Conservation (phyloP, 75 land plant species). For the Cunninghamia lanceolata region DNA sequence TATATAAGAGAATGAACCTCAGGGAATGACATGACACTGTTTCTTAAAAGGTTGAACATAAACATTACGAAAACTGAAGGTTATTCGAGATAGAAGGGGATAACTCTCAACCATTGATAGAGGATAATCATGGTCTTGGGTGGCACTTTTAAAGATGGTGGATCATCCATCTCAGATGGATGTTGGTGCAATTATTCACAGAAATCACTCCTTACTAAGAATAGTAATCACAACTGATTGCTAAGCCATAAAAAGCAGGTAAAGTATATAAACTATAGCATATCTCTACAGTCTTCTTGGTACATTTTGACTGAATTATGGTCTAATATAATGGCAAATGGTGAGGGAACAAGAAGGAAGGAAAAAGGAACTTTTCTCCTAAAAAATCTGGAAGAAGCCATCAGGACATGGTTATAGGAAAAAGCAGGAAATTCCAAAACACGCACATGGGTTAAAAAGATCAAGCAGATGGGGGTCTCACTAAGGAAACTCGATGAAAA, state of each 20-base stretch:
- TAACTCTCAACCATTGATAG: background rate
- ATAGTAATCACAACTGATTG: background rate
- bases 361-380: background rate
- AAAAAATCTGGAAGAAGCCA: background rate
- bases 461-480: background rate
- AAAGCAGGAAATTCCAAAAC: background rate
- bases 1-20: background rate
- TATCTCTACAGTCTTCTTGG: background rate
- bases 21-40: background rate
- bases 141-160: background rate
- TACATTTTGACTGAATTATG: background rate
- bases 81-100: background rate
- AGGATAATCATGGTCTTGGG: background rate
- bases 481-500: background rate
- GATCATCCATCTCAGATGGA: background rate
- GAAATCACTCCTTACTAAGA: background rate
- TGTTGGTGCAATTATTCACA: background rate
- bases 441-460: background rate
- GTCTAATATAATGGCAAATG: background rate
- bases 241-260: background rate
- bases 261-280: background rate
- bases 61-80: background rate
- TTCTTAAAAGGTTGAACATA: background rate
- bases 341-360: background rate
- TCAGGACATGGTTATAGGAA: background rate